phyloP scores from a whole-genome alignment of 75 land plant species.

The Selaginella tamariscina region DNA sequence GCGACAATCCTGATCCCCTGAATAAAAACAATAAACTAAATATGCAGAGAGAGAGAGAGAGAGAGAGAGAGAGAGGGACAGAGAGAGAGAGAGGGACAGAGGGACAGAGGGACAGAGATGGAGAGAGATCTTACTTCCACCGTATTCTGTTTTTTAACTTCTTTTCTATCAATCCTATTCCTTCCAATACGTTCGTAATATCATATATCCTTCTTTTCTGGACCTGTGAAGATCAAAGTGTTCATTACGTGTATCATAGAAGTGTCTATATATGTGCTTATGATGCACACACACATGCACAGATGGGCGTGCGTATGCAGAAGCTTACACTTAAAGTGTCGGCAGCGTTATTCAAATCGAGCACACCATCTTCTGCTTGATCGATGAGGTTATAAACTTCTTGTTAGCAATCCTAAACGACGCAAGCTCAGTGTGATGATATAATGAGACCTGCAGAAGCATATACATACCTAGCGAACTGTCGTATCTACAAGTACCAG shows the following conservation, averaged over 20 bases:
- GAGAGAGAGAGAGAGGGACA: no score
- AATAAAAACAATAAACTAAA: no score
- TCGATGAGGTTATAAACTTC: not conserved
- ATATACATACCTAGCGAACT: not conserved
- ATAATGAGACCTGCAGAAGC: no score
- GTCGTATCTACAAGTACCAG: not conserved
- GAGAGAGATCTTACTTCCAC: conserved; percentile 74
- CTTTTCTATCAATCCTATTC: conserved; percentile 75
- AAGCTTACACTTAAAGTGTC: not conserved
- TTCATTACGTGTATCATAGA: no score
- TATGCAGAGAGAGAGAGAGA: no score
- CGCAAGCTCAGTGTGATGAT: not conserved
- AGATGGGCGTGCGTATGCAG: no score
- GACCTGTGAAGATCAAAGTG: no score
- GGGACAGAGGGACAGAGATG: no score
- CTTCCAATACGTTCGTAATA: conserved; percentile 86
- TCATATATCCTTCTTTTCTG: conserved; percentile 85
- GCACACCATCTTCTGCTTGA: not conserved
- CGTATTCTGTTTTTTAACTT: conserved; percentile 59
- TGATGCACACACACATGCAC: no score
- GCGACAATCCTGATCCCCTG: no score
- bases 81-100: no score
- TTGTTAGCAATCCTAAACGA: not conserved
- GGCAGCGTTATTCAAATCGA: not conserved
- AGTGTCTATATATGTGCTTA: no score